phyloP scores from a whole-genome alignment of 306 rosid genomes.

The Sophora flavescens region DNA sequence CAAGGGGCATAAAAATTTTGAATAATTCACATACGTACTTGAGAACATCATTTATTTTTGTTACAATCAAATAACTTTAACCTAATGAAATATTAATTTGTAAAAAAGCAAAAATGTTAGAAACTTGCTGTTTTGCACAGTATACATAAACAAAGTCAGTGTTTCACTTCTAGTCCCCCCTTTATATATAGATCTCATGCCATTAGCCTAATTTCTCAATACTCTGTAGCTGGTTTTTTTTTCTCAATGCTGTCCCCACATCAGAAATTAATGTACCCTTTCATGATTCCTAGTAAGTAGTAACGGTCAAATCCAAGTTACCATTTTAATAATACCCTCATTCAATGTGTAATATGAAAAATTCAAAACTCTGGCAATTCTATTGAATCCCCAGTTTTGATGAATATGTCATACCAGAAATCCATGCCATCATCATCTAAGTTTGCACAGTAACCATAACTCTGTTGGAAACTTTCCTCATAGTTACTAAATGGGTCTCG shows the following conservation, averaged over 20 bases:
- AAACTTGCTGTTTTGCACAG: constrained; percentile 31
- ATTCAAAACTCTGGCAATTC: constrained; percentile 67
- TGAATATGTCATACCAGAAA: constrained; percentile 82
- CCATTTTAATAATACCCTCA: constrained; percentile 12
- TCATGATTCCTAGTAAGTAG: not conserved
- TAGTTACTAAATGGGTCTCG: constrained; percentile 46
- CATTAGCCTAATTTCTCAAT: not conserved
- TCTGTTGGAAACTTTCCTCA: constrained; percentile 44
- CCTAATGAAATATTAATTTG: constrained; percentile 28
- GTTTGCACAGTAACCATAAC: constrained; percentile 32
- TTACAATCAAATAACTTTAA: constrained; percentile 37
- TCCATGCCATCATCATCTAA: constrained; percentile 76
- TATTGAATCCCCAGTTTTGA: constrained; percentile 60
- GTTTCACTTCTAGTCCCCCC: not conserved
- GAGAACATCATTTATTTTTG: constrained; percentile 39
- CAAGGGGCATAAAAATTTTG: not conserved
- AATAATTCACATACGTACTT: constrained; percentile 27
- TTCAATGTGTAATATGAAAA: constrained; percentile 21
- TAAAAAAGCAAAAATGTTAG: constrained; percentile 35
- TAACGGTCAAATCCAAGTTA: constrained; percentile 40
- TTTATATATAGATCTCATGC: not conserved
- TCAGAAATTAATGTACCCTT: constrained; percentile 38
- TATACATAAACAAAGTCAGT: constrained; percentile 38
- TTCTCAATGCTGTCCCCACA: constrained; percentile 37
- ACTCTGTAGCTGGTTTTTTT: not conserved